A percentile compares a stretch with the other conserved stretches of the same genome.
Evolutionary conservation across 2,329 filamentous ascomycete species (phyloP).

Genomic region (Pseudophaeomoniella oleicola): DNA sequence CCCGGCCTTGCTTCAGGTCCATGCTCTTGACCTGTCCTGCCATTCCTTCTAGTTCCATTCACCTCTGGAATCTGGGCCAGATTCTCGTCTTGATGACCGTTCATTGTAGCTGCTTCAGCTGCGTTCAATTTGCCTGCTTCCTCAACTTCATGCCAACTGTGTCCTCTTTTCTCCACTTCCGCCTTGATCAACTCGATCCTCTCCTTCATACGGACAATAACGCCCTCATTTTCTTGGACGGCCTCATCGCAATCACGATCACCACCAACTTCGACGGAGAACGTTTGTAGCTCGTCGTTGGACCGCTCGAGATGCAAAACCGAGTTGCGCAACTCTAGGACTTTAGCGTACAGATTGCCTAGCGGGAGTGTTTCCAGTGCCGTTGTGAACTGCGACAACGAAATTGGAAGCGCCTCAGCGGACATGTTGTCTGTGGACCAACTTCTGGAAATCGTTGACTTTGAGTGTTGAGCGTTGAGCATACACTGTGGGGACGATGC

Average conservation of each 20-base stretch:
- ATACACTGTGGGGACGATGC: background rate
- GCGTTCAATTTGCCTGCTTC: constrained; percentile 9
- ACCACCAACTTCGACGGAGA: constrained; percentile 23
- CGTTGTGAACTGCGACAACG: constrained; percentile 33
- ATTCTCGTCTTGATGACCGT: constrained; percentile 5
- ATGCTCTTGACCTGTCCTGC: background rate
- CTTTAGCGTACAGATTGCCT: constrained; percentile 45
- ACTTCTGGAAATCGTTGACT: background rate
- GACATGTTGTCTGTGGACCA: constrained; percentile 37
- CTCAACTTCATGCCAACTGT: constrained; percentile 33
- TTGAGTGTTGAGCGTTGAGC: background rate
- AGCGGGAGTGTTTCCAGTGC: constrained; percentile 44
- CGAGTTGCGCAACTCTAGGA: constrained; percentile 44
- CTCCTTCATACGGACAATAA: constrained; percentile 41
- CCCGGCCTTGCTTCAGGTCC: background rate
- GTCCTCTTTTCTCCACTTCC: constrained; percentile 41
- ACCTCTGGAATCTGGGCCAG: too few relatives aligned
- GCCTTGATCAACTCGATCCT: constrained; percentile 37
- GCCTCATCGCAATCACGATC: constrained; percentile 42
- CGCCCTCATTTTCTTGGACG: constrained; percentile 42
- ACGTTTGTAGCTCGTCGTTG: constrained; percentile 41
- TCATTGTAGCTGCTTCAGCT: constrained; percentile 3
- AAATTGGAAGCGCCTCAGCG: constrained; percentile 31
- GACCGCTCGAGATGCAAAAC: constrained; percentile 43
- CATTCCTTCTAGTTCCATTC: too few relatives aligned